Evolutionary conservation across 768 basidiomycete genomes (phyloP), one percentile per base, ranked within the genome.

Genomic region (Cystobasidium tubakii): DNA sequence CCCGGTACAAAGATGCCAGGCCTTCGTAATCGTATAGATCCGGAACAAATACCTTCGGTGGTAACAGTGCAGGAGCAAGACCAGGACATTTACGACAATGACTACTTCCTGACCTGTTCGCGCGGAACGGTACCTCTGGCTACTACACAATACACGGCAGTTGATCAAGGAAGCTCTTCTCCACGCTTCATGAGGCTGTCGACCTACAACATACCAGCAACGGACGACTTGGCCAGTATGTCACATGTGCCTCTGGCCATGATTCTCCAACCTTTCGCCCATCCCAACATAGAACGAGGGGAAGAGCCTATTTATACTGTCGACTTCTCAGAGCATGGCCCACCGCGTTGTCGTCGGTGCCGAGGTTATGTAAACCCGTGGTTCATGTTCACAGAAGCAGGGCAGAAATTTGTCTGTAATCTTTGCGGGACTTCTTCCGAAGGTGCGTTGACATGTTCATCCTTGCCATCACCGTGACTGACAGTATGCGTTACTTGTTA

Each of bases 351-450:
- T 78, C 86, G 84, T 55, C 84, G 86, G 39, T 99, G 96, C 81
- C 85, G 91, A 76, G 91, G 85, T 0, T 99, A 98, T 81, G 84
- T 99, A 77, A 98, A 97, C 79, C 90, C 93, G 0, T 98, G 92
- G 92, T 92, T 89, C 81, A 83, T 83, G 29, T 99, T 91, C 88
- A 82, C 86, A 23, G 85, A 89, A 10, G 90, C 90, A 1, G 96
- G 96, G 4, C 85, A 85, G 73, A 87, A 85, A 76, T 99, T 94
- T 91, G 87, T 85, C 77, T 99, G 96, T 81, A 98, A 98, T 83
- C 80, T 99, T 19, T 99, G 96, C 82, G 82, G 84, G 1, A 86
- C 88, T 76, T 87, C 89, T 79, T 92, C 90, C n/a, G 85, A 87
- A 83, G 93, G 95, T 94, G 76, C 77, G 88, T 79, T n/a, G 21